Conservation (phyloP, 208 protist species). For the Porcisia hertigi region DNA sequence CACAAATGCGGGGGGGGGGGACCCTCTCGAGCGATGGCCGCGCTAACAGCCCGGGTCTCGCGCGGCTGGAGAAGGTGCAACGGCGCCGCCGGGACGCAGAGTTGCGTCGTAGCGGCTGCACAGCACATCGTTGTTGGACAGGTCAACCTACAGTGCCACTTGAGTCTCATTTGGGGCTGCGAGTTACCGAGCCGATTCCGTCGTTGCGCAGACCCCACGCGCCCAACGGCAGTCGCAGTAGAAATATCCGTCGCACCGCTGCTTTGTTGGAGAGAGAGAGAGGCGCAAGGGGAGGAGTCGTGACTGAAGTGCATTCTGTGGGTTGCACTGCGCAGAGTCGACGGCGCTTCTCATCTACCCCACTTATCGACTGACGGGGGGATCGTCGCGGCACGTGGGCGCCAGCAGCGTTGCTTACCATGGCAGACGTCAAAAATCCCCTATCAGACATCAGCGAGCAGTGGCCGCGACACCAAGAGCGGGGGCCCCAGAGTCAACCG, state of each 20-base stretch:
- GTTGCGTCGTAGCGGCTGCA: constrained; percentile 29
- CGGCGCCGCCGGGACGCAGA: constrained; percentile 31
- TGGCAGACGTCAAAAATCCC: neutral
- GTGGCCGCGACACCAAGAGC: constrained; percentile 2
- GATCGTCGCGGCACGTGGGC: neutral
- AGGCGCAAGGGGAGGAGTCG: neutral
- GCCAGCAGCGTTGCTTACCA: neutral
- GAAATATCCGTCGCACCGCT: neutral
- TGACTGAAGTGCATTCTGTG: neutral
- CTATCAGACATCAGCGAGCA: neutral
- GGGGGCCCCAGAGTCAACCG: neutral
- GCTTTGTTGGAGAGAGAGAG: neutral
- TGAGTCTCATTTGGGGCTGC: constrained; percentile 39
- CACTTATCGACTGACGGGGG: neutral
- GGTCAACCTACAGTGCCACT: constrained; percentile 40
- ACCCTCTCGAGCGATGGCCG: neutral
- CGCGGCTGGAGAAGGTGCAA: constrained; percentile 41
- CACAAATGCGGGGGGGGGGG: neutral
- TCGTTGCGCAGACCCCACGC: constrained; percentile 55
- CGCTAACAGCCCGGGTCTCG: neutral
- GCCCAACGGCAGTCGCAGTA: neutral
- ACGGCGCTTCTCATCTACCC: neutral
- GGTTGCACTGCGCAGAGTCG: neutral
- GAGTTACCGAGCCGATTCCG: constrained; percentile 39
- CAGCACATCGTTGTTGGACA: constrained; percentile 35